Percentiles rank a stretch among this genome's conserved stretches.
phyloP scores from a whole-genome alignment of 2,329 filamentous ascomycete genomes.

The Ustilaginoidea virens region DNA sequence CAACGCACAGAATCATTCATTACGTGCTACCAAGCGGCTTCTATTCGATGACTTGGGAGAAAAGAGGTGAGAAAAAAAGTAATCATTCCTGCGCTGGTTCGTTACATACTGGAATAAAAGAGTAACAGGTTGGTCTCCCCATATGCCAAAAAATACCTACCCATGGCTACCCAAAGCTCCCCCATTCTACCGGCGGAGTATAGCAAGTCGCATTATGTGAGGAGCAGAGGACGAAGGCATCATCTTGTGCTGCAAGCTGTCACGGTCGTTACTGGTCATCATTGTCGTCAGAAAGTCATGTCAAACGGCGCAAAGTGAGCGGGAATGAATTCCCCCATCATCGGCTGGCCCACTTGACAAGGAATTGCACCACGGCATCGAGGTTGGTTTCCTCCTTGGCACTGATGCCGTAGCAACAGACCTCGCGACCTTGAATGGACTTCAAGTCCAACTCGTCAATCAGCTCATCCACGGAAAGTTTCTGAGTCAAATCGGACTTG shows the following conservation, averaged over 20 bases:
- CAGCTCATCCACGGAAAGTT: conserved; percentile 83
- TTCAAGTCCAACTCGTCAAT: conserved; percentile 89
- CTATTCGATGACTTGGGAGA: conserved; percentile 18
- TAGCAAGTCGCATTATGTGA: conserved; percentile 1
- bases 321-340: no score
- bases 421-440: conserved; percentile 77
- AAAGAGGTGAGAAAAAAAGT: conserved; percentile 1
- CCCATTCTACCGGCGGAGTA: not conserved
- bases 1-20: no score
- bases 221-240: not conserved
- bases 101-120: no score
- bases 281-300: no score
- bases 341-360: conserved; percentile 76
- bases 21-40: conserved; percentile 2
- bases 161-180: not conserved
- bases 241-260: conserved; percentile 1
- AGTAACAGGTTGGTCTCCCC: no score
- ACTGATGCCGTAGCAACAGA: conserved; percentile 97
- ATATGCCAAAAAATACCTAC: no score
- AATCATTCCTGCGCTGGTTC: conserved; percentile 16
- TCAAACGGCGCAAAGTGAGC: no score
- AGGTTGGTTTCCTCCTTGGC: conserved; percentile 98
- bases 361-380: conserved; percentile 89
- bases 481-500: conserved; percentile 89
- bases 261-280: conserved; percentile 5